These are phyloP conservation scores for Aspergillus sclerotialis DNA, from an alignment of 2,329 filamentous ascomycete species.

Conservation along the genomic window DNA sequence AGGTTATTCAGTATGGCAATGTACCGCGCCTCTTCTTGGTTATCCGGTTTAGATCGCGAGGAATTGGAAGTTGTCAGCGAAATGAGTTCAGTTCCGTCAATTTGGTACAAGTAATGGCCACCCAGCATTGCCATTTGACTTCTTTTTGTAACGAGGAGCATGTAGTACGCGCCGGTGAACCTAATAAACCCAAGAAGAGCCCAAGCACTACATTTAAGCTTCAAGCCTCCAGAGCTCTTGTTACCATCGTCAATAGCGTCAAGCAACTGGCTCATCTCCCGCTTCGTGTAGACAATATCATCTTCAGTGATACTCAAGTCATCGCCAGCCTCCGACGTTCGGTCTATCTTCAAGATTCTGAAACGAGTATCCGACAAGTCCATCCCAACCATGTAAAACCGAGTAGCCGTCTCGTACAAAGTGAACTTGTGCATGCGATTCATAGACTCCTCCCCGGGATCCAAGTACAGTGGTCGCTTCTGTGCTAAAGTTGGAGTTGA, in stretches of 20 bases:
- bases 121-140: slow-evolving; percentile 94
- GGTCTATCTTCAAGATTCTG: slow-evolving; percentile 89
- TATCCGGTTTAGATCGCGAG: slow-evolving; percentile 69
- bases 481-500: slow-evolving; percentile 32
- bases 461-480: slow-evolving; percentile 28
- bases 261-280: slow-evolving; percentile 87
- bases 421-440: slow-evolving; percentile 88
- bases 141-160: slow-evolving; percentile 93
- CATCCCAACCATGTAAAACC: slow-evolving; percentile 90
- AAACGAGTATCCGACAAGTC: slow-evolving; percentile 86
- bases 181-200: slow-evolving; percentile 90
- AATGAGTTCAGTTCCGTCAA: slow-evolving; percentile 88
- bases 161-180: slow-evolving; percentile 94
- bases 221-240: slow-evolving; percentile 80
- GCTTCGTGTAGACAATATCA: slow-evolving; percentile 86
- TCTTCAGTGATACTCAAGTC: slow-evolving; percentile 81
- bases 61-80: slow-evolving; percentile 67
- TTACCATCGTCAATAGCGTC: slow-evolving; percentile 95
- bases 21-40: slow-evolving; percentile 84
- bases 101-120: slow-evolving; percentile 90
- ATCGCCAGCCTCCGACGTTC: slow-evolving; percentile 67
- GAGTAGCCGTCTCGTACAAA: slow-evolving; percentile 89
- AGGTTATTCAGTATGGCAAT: slow-evolving; percentile 83
- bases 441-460: slow-evolving; percentile 40
- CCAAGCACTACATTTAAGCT: slow-evolving; percentile 85